These are phyloP conservation scores for Trichoderma simmonsii DNA, from an alignment of 2,329 filamentous ascomycete species.

Conservation along the genomic window DNA sequence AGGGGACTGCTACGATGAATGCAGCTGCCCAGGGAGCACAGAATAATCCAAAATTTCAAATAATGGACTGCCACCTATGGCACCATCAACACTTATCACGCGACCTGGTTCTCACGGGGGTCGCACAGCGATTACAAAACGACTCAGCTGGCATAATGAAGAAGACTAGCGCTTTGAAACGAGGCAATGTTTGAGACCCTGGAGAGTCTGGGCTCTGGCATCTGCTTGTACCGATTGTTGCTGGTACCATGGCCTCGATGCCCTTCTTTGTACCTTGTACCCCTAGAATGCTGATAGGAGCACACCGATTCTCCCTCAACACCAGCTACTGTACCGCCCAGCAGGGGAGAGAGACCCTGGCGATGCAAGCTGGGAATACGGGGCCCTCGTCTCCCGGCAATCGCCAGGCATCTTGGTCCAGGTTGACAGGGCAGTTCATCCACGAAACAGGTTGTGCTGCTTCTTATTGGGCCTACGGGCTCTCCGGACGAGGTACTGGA, in stretches of 20 bases:
- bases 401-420: neutral
- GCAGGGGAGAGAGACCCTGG: neutral
- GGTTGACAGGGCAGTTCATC: neutral
- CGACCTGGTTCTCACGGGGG: neutral
- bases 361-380: slow-evolving; percentile 8
- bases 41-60: neutral
- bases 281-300: slow-evolving; percentile 2
- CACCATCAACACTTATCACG: slow-evolving; percentile 4
- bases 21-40: neutral
- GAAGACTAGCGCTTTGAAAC: neutral
- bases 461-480: neutral
- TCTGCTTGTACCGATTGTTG: neutral
- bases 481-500: neutral
- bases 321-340: neutral
- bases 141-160: neutral
- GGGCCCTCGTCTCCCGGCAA: slow-evolving; percentile 3
- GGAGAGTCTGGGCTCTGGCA: neutral
- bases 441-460: neutral
- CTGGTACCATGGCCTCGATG: neutral
- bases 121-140: neutral
- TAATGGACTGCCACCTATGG: neutral
- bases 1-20: neutral
- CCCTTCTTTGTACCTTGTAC: neutral
- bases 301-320: neutral
- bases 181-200: neutral